phyloP scores from a whole-genome alignment of 306 rosid genomes.

The Nissolia schottii region DNA sequence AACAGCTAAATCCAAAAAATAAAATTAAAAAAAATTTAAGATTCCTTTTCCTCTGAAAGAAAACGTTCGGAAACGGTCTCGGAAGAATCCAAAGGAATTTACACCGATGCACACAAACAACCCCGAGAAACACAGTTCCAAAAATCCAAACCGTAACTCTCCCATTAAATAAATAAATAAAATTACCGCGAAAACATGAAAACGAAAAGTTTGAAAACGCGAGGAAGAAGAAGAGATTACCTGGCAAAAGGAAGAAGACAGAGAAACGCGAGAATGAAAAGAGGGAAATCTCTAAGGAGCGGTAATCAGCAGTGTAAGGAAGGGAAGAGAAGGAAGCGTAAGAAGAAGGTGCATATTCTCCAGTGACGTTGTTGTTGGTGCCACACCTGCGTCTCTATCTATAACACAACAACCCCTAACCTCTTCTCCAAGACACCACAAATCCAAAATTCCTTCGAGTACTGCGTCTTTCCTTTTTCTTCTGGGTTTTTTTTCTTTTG shows the following conservation, averaged over 20 bases:
- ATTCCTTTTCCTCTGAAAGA: not conserved
- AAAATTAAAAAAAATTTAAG: not conserved
- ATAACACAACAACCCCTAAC: slow-evolving; percentile 9
- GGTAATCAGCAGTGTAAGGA: not conserved
- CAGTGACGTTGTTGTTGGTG: not conserved
- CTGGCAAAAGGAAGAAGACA: not conserved
- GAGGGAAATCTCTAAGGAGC: not conserved
- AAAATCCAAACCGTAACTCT: not conserved
- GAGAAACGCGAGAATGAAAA: not conserved
- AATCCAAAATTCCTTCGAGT: not conserved
- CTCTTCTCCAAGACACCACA: slow-evolving; percentile 22
- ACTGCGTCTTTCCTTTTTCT: not conserved
- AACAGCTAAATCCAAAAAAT: not conserved
- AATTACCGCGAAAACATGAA: not conserved
- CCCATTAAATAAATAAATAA: not conserved
- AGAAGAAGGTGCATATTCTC: not conserved
- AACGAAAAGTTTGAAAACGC: not conserved
- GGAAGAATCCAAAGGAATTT: not conserved
- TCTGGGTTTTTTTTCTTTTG: not conserved
- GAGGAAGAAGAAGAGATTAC: not conserved
- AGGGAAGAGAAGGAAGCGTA: not conserved
- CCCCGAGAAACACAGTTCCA: not conserved
- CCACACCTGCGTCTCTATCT: not conserved
- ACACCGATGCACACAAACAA: not conserved
- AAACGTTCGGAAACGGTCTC: not conserved